Base-by-base conservation (phyloP, 805 yeast genomes). In the Blastobotrys chiropterorum region DNA sequence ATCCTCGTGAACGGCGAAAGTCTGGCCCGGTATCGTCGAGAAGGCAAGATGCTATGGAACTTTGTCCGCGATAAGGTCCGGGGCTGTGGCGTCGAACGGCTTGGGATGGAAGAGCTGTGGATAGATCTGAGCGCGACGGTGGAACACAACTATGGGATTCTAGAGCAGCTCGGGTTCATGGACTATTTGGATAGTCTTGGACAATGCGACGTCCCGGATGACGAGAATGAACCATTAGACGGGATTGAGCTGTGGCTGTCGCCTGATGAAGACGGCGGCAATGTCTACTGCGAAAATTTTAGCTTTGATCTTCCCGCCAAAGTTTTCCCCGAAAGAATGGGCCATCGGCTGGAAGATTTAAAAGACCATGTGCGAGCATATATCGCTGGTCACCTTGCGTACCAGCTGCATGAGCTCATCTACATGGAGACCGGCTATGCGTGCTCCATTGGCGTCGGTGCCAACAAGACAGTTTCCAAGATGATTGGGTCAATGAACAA, bases 51-150 rank as follows among this genome's bases (percentile, higher is more conserved):
- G 52, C 56, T 66, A 3, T 59, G 55, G 39, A 46, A 51, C 11
- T 61, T 59, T 57, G 55, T 65, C 16, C 48, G 40, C 17, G 46
- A 22, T 3, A 11, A 57, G 6, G 51, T 61, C 14, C 50, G 47
- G n/a, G 56, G 54, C 0, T 42, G 47, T 2, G 60, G 62, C 2
- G 59, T 65, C 7, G 69, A 66, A 44, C 56, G 70, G 20, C 56
- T 66, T 7, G 70, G 70, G 2, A 60, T 66, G 41, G 70, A 66
- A 47, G 70, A 66, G 54, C 48, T 66, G 57, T 53, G 67, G 51
- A 49, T 65, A 13, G 69, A 66, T 39, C 16, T 66, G 15, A 53
- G 62, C 2, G 54, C 38, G 2, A 34, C 46, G 3, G 59, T 66
- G 1, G 53, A 52, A 1, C 40, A 16, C 34, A 58, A 55, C 44